Evolutionary conservation across 805 yeast genomes (phyloP).

Genomic region (Komagataella pastoris): DNA sequence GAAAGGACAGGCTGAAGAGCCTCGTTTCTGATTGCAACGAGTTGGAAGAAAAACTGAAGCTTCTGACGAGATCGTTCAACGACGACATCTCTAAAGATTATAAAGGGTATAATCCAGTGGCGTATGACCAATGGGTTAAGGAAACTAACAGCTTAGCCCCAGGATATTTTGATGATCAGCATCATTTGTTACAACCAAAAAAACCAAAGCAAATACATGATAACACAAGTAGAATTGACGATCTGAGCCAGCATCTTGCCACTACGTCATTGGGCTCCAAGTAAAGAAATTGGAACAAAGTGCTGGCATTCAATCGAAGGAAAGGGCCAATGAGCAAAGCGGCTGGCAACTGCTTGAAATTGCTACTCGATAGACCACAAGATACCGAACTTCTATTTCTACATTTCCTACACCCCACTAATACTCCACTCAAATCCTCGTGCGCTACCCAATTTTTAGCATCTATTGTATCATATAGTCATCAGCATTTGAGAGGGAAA

Average conservation of each 20-base stretch:
- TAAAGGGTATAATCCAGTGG: constrained; percentile 2
- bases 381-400: no score
- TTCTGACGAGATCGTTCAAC: constrained; percentile 1
- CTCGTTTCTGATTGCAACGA: constrained; percentile 1
- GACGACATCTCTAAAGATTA: constrained; percentile 1
- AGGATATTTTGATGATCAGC: constrained; percentile 14
- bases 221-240: constrained; percentile 1
- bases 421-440: not conserved
- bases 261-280: not conserved
- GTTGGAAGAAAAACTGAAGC: constrained; percentile 2
- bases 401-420: not conserved
- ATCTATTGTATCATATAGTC: no score
- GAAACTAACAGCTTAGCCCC: constrained; percentile 10
- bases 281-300: not conserved
- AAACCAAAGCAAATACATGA: constrained; percentile 1
- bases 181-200: constrained; percentile 13
- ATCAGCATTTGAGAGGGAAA: not conserved
- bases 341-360: no score
- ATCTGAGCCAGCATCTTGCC: not conserved
- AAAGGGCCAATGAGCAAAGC: no score
- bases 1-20: constrained; percentile 2
- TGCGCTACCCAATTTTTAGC: not conserved
- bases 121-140: constrained; percentile 9
- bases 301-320: not conserved
- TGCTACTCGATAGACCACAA: no score